Percentiles rank a stretch among this genome's conserved stretches.
Evolutionary conservation across 202 grass and related monocot genomes (phyloP).

Genomic region (Zizania palustris): DNA sequence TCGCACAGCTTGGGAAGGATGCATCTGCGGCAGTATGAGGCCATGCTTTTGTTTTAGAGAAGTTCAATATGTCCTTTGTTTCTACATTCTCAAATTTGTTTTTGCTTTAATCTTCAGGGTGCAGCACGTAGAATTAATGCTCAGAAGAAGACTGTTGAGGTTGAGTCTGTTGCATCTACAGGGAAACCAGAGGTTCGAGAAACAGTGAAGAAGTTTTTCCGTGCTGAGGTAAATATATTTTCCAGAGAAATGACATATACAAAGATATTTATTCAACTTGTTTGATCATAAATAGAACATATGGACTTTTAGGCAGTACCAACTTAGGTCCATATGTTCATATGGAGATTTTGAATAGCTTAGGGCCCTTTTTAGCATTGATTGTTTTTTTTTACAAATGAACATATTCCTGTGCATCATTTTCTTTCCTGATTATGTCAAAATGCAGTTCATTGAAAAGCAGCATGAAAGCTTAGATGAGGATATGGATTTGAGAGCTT

Average conservation of each 20-base stretch:
- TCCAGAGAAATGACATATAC: slow-evolving; percentile 10
- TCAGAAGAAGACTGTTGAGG: slow-evolving; percentile 59
- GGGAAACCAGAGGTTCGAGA: slow-evolving; percentile 62
- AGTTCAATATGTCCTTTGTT: slow-evolving; percentile 35
- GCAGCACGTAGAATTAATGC: slow-evolving; percentile 58
- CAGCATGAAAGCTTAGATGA: slow-evolving; percentile 55
- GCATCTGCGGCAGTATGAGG: slow-evolving; percentile 72
- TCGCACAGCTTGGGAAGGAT: slow-evolving; percentile 74
- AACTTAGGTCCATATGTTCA: slow-evolving; percentile 13
- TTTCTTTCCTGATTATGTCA: slow-evolving; percentile 38
- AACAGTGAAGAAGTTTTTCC: slow-evolving; percentile 68
- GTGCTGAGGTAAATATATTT: slow-evolving; percentile 63
- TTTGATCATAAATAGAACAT: background rate
- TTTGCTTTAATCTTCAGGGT: slow-evolving; percentile 54
- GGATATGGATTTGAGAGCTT: slow-evolving; percentile 52
- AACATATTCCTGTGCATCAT: background rate
- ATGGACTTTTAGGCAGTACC: background rate
- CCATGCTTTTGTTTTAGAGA: background rate
- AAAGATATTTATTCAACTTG: slow-evolving; percentile 30
- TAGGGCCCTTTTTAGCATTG: background rate
- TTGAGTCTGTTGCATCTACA: slow-evolving; percentile 67
- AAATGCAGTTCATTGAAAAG: slow-evolving; percentile 59
- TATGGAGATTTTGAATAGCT: slow-evolving; percentile 22
- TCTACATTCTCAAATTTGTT: slow-evolving; percentile 28
- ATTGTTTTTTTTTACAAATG: background rate